phyloP scores from a whole-genome alignment of 2,329 filamentous ascomycete genomes.

The Fusarium luffae region DNA sequence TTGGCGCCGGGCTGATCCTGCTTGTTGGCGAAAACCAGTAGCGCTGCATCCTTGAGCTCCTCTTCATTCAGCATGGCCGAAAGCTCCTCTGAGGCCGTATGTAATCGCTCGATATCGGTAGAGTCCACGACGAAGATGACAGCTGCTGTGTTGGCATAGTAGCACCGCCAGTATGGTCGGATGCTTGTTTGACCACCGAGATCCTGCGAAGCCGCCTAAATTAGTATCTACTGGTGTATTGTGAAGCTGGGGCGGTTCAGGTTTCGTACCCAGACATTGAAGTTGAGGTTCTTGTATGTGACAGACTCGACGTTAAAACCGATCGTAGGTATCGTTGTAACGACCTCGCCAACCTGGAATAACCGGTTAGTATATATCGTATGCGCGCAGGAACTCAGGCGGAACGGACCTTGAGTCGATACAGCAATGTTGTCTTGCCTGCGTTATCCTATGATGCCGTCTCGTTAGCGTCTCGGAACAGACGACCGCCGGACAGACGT shows the following conservation, averaged over 20 bases:
- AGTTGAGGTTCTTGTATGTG: constrained; percentile 97
- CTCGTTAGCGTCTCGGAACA: constrained; percentile 36
- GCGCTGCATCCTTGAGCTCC: constrained; percentile 89
- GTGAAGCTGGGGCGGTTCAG: neutral
- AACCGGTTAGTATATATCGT: constrained; percentile 23
- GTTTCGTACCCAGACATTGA: constrained; percentile 91
- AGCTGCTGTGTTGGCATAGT: constrained; percentile 98
- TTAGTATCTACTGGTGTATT: constrained; percentile 13
- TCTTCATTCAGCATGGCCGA: constrained; percentile 97
- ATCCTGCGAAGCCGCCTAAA: constrained; percentile 65
- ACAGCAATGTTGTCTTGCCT: constrained; percentile 96
- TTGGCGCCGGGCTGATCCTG: constrained; percentile 98
- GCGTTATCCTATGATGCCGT: constrained; percentile 81
- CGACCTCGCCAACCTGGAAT: constrained; percentile 91
- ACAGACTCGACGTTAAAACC: constrained; percentile 99
- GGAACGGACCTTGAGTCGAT: constrained; percentile 84
- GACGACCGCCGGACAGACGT: constrained; percentile 22
- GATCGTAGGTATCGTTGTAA: constrained; percentile 98
- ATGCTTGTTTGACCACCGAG: constrained; percentile 98
- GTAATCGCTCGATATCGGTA: constrained; percentile 94
- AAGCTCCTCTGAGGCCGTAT: constrained; percentile 92
- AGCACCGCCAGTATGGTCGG: constrained; percentile 98
- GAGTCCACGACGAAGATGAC: constrained; percentile 99
- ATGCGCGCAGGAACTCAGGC: neutral
- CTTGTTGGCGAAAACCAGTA: constrained; percentile 98